Evolutionary conservation across 2,329 filamentous ascomycete genomes (phyloP), one percentile per base, ranked within the genome.

Genomic region (Ophiostoma fasciatum): DNA sequence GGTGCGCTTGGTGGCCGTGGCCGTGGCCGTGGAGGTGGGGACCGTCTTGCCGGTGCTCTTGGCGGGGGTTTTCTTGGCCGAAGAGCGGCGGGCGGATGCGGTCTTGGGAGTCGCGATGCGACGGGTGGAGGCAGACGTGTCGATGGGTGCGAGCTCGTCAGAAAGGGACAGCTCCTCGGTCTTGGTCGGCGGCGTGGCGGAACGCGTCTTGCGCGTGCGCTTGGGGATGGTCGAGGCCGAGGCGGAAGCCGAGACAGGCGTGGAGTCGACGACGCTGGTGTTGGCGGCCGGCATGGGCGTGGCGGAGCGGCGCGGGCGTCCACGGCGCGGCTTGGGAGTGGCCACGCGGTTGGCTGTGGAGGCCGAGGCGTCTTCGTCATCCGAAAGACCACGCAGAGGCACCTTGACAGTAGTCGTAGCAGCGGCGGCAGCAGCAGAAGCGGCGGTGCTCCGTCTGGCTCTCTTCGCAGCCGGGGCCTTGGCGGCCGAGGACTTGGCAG

Each of bases 261-360:
- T n/a, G n/a, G n/a, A n/a, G n/a, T n/a, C n/a, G n/a, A n/a, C n/a
- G n/a, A n/a, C n/a, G n/a, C n/a, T n/a, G n/a, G n/a, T 67, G 4
- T 51, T 56, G 11, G 54, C 52, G 21, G 45, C 36, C 1, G 66
- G 62, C 42, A 62, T 56, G 3, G 69, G 69, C 4, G 68, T 74
- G 5, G 62, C 66, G 38, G 68, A 66, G 20, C 60, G 60, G 37
- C 60, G 63, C 31, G 64, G 62, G 22, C 63, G 39, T 5, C 44
- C 40, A 19, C 42, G 44, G 6, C 35, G 33, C 14, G 33, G 42
- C 31, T 43, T 46, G 7, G 44, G 39, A 1, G 42, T 42, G 19
- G 63, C 12, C 60, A 28, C 48, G 43, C 47, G 46, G 15, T 44
- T 43, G 37, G 36, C 34, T n/a, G 47, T 45, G 36, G 50, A 51